Conservation (phyloP, 306 rosid species). For the Castanospermum australe region DNA sequence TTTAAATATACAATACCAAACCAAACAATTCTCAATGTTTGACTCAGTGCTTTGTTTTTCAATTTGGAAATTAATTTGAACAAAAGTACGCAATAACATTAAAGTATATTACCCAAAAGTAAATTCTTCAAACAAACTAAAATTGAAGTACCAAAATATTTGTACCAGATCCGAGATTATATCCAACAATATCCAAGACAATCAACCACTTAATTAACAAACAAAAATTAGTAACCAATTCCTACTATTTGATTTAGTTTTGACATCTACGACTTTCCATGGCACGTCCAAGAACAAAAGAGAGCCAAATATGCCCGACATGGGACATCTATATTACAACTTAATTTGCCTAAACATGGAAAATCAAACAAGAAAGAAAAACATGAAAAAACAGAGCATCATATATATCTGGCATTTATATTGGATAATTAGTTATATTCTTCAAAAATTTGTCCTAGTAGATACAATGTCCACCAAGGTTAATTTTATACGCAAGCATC, state of each 20-base stretch:
- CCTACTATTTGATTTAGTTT: not conserved
- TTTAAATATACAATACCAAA: not conserved
- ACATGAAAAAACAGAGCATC: not conserved
- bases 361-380: not conserved
- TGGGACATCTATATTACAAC: not conserved
- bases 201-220: not conserved
- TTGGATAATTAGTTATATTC: not conserved
- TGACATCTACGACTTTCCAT: not conserved
- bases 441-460: not conserved
- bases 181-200: not conserved
- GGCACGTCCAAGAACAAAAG: not conserved
- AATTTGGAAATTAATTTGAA: too few relatives aligned
- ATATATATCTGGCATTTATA: not conserved
- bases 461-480: not conserved
- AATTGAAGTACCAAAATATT: not conserved
- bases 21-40: not conserved
- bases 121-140: not conserved
- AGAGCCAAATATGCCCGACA: not conserved
- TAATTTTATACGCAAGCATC: not conserved
- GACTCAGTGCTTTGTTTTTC: too few relatives aligned
- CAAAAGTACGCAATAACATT: not conserved
- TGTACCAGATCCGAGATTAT: not conserved
- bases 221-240: not conserved
- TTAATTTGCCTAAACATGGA: not conserved
- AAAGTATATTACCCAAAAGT: not conserved